These are phyloP conservation scores for Dactylellina drechsleri DNA, from an alignment of 2,329 filamentous ascomycete genomes.

Conservation along the genomic window DNA sequence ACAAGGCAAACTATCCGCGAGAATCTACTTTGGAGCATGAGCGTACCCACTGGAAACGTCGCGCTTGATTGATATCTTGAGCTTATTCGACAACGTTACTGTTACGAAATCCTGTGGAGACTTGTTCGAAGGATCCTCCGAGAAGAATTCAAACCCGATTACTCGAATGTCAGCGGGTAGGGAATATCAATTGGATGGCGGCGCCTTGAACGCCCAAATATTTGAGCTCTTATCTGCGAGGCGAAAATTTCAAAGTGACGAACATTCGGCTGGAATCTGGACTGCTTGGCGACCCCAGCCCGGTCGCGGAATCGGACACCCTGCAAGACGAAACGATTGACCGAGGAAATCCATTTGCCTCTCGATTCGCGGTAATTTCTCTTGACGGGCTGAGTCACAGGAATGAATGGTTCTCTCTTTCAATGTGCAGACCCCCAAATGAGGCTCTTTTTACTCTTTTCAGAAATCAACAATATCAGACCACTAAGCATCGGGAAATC, in stretches of 20 bases:
- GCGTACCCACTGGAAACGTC: neutral
- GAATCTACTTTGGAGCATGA: conserved; percentile 1
- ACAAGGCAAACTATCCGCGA: conserved; percentile 47
- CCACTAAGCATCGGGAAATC: neutral
- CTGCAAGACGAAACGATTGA: neutral
- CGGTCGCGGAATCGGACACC: conserved; percentile 7
- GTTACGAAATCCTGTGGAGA: conserved; percentile 23
- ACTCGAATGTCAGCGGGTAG: neutral
- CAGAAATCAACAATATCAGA: neutral
- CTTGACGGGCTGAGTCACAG: neutral
- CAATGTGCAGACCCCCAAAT: neutral
- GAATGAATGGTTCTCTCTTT: neutral
- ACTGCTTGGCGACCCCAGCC: no score
- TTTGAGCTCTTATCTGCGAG: neutral
- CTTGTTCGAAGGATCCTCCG: conserved; percentile 4
- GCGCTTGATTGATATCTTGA: neutral
- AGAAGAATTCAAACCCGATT: neutral
- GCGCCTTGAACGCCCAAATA: neutral
- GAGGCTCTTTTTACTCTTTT: conserved; percentile 23
- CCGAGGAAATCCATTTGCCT: conserved; percentile 10
- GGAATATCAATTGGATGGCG: no score
- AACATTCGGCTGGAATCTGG: no score
- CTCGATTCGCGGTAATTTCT: neutral
- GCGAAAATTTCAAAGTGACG: no score
- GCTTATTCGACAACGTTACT: neutral